Evolutionary conservation across 1,284 basidiomycete genomes (phyloP), one percentile per base, ranked within the genome.

Genomic region (Ganoderma boninense): DNA sequence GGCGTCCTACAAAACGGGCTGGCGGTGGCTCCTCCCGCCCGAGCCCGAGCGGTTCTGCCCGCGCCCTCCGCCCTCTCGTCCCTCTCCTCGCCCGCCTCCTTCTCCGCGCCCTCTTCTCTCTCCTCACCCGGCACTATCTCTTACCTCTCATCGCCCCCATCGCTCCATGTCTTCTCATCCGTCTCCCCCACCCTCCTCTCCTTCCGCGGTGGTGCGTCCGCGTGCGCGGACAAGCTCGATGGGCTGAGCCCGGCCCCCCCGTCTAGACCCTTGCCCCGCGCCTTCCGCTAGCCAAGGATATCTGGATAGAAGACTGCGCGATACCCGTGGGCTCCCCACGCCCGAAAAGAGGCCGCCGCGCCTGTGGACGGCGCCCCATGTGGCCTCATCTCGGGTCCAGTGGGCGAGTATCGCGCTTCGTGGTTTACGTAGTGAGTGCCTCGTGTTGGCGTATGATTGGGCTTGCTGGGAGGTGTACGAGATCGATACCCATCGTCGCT

Each of bases 171-270:
- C 29, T 4, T 32, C 29, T 32, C 29, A 32, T 32, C 29, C 29
- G 4, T 32, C 29, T 32, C 29, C 29, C 29, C 29, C 29, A 2
- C 29, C 38, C 7, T 38, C 38, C 38, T 38, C 54, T 32, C 49
- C 54, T 18, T 29, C 54, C 5, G 35, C 57, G 35, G 23, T 23
- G 20, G 35, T 66, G 38, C 68, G 67, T 66, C 57, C 65, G 38
- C 68, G 67, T 66, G 57, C 65, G 64, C 64, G 71, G 42, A 56
- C 69, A 38, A 66, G 71, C 5, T 70, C 71, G 32, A 62, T 70
- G 71, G 66, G 69, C 40, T 70, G 71, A 70, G 87, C 65, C 80
- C 42, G 46, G 8, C n/a, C 46, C 46, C 2, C n/a, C 8, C 49
- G 23, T 11, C 49, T 52, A 11, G 49, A 26, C 49, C 49, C 3